phyloP scores from a whole-genome alignment of 371 early-diverging fungal species.

The Funneliformis caledonium region DNA sequence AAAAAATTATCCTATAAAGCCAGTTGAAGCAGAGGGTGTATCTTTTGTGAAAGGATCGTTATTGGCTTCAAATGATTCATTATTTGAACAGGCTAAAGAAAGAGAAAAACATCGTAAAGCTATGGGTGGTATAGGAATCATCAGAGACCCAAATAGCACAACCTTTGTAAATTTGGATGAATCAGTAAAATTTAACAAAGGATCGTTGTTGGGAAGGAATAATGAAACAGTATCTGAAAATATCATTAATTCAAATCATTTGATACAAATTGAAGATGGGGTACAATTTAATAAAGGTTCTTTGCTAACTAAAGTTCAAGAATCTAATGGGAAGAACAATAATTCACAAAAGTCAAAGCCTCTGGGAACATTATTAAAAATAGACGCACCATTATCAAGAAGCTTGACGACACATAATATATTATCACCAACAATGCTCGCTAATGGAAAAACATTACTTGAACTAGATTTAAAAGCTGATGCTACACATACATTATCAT shows the following conservation, averaged over 20 bases:
- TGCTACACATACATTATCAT: constrained; percentile 31
- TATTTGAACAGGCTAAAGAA: constrained; percentile 13
- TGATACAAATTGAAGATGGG: constrained; percentile 1
- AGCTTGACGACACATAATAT: not conserved
- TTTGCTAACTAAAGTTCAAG: constrained; percentile 24
- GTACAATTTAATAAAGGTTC: constrained; percentile 38
- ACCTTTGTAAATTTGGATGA: constrained; percentile 21
- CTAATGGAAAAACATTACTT: constrained; percentile 30
- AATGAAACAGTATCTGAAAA: not conserved
- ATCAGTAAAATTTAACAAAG: constrained; percentile 16
- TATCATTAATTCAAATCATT: not conserved
- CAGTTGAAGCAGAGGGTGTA: constrained; percentile 5
- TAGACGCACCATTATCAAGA: constrained; percentile 15
- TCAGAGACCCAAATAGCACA: not conserved
- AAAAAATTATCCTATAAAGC: not conserved
- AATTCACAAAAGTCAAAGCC: not conserved
- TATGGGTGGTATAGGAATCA: not conserved
- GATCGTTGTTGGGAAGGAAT: constrained; percentile 10
- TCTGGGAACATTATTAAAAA: constrained; percentile 16
- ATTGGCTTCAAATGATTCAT: constrained; percentile 18
- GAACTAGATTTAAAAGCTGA: constrained; percentile 25
- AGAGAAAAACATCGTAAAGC: constrained; percentile 25
- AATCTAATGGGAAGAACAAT: not conserved
- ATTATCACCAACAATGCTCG: not conserved
- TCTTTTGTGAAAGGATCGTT: constrained; percentile 20